A percentile compares a stretch with the other conserved stretches of the same genome.
These are phyloP conservation scores for Cytospora mali DNA, from an alignment of 2,329 filamentous ascomycete genomes.

Conservation along the genomic window DNA sequence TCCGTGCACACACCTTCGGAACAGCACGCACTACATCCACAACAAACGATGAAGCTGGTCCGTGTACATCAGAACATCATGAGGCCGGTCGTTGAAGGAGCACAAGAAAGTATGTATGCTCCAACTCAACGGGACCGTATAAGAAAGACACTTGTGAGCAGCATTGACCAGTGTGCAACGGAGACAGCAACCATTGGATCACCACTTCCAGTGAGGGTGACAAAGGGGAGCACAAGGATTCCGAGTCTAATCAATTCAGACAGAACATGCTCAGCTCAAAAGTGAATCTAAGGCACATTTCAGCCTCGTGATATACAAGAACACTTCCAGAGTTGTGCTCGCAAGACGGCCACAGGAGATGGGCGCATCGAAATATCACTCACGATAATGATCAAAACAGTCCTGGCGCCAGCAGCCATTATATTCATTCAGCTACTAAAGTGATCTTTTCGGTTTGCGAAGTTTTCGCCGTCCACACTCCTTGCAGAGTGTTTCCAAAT, in stretches of 20 bases:
- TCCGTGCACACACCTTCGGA: background rate
- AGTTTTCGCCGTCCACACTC: slow-evolving; percentile 3
- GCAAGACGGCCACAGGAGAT: background rate
- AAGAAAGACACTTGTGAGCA: background rate
- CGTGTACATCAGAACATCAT: too few species aligned
- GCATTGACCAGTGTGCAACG: too few species aligned
- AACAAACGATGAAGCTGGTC: too few species aligned
- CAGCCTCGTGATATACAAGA: background rate
- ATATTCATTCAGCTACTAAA: background rate
- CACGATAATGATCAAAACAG: background rate
- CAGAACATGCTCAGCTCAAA: background rate
- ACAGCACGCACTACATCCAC: background rate
- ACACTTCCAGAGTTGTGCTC: too few species aligned
- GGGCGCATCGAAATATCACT: background rate
- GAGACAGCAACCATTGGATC: too few species aligned
- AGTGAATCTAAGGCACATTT: background rate
- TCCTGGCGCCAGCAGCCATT: background rate
- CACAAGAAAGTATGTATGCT: too few species aligned
- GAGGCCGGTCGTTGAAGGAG: too few species aligned
- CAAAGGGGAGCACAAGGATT: background rate
- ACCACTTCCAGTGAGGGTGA: background rate
- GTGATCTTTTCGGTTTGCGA: background rate
- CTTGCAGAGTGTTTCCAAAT: slow-evolving; percentile 1
- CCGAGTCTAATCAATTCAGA: background rate
- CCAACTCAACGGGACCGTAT: too few species aligned